Evolutionary conservation across 2,329 filamentous ascomycete genomes (phyloP), one percentile per base, ranked within the genome.

Genomic region (Talaromyces pinophilus): DNA sequence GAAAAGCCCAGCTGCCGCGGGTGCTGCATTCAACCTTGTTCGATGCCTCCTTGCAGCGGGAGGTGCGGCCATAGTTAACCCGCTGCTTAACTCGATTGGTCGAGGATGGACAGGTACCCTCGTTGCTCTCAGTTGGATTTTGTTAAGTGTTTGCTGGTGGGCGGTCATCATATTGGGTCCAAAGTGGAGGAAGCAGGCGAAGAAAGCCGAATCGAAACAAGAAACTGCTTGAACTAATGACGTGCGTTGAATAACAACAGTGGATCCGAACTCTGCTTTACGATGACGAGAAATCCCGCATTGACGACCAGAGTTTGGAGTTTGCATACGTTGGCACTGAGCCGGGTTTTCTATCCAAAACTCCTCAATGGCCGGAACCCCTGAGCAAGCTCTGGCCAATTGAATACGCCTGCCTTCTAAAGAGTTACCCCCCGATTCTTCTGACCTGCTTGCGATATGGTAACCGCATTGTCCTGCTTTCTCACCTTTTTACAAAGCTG

Each of bases 1-100:
- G 0, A 74, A 70, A 7, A 72, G 75, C 40, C 75, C 81, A 0
- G 78, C 78, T 2, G 76, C 79, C 2, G 78, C 78, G 0, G 80
- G 79, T 2, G 80, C 81, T 5, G 78, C 81, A 3, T 81, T 79
- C 63, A 82, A 83, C 63, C 68, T 82, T 1, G 74, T 76, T 1
- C 73, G 80, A 2, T 82, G 81, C 65, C 69, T 80, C 60, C 70
- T 82, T 6, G 80, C 80, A 3, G 81, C 81, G 1, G 80, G 76
- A 4, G 77, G 78, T 0, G 79, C 54, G 19, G 52, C 70, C 2
- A 50, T 71, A 30, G 67, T 69, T 0, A 46, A 60, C 0, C 72
- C 72, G 0, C 17, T 73, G 13, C 72, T 74, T 42, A 55, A 69
- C 33, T 62, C 65, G 0, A 74, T 74, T n/a, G 71, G 71, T 0